Evolutionary conservation across 2,329 filamentous ascomycete species (phyloP), one percentile per base, ranked within the genome.

Genomic region (Trichoderma sp.): DNA sequence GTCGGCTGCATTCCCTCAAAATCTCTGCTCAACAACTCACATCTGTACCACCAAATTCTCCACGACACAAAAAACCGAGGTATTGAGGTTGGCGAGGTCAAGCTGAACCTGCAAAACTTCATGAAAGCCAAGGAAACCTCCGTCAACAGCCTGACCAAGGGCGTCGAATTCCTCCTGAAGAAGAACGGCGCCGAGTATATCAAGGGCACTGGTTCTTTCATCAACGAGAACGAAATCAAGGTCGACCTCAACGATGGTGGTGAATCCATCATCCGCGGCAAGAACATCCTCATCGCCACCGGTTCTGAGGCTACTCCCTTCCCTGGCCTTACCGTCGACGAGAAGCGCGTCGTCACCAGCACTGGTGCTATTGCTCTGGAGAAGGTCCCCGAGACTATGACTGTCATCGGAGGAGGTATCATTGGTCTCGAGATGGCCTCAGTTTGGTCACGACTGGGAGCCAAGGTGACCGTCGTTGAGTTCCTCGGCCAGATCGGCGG

Each of bases 1-100:
- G 96, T 99, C 78, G 96, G 96, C 84, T 99, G 96, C 85, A 99
- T 99, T 80, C 96, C 96, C 74, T 99, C 96, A 74, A 99, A 99
- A 85, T 97, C 96, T 72, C 93, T 99, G 75, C 92, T 99, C 81
- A 99, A 98, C 90, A 98, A 98, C 87, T 97, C 96, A 76, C 94
- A 97, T 82, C 88, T 98, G 71, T 98, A 98, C 87, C 95, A 98
- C 86, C 91, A 94, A 83, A 91, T 97, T 78, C 89, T 96, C 71
- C 95, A 99, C 85, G 96, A 99, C 85, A 95, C 94, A 74, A 97
- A 97, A 85, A 89, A 92, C 83, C 93, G 96, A 80, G 96, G 96
- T 80, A 99, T 99, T 80, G 95, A 98, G 79, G 96, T 99, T 75
- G 91, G 92, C 79, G 93, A 97, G 83, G 95, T 99, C 78, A 96